Evolutionary conservation across 2,329 filamentous ascomycete genomes (phyloP).

Genomic region (Xylaria sp.): DNA sequence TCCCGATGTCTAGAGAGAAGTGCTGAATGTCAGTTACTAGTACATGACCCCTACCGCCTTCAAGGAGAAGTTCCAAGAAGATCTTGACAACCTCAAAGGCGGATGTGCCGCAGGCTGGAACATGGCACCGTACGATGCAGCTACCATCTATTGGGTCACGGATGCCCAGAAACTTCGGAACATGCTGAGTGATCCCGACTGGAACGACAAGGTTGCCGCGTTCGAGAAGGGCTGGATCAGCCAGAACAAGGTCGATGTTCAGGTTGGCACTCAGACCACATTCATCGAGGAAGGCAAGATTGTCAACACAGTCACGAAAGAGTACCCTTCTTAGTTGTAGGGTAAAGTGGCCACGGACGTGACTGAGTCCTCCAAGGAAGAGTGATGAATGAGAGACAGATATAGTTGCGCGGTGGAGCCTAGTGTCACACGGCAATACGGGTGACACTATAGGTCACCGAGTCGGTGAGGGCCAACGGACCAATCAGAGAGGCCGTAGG

Average conservation of each 20-base stretch:
- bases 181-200: conserved; percentile 27
- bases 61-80: conserved; percentile 18
- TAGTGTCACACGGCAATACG: too few species aligned
- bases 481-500: too few species aligned
- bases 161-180: conserved; percentile 29
- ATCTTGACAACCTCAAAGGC: conserved; percentile 24
- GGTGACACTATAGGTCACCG: too few species aligned
- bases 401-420: background rate
- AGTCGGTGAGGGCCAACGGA: too few species aligned
- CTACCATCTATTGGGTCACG: conserved; percentile 23
- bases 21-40: background rate
- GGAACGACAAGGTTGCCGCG: conserved; percentile 19
- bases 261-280: conserved; percentile 23
- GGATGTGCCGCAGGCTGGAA: conserved; percentile 20
- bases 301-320: conserved; percentile 17
- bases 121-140: conserved; percentile 26
- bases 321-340: conserved; percentile 1
- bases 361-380: background rate
- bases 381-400: background rate
- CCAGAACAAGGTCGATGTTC: conserved; percentile 19
- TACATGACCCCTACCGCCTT: background rate
- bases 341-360: background rate
- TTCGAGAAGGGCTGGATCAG: conserved; percentile 28
- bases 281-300: conserved; percentile 26
- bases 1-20: background rate